Evolutionary conservation across 257 asterid genomes (phyloP).

Genomic region (Nicotiana sylvestris): DNA sequence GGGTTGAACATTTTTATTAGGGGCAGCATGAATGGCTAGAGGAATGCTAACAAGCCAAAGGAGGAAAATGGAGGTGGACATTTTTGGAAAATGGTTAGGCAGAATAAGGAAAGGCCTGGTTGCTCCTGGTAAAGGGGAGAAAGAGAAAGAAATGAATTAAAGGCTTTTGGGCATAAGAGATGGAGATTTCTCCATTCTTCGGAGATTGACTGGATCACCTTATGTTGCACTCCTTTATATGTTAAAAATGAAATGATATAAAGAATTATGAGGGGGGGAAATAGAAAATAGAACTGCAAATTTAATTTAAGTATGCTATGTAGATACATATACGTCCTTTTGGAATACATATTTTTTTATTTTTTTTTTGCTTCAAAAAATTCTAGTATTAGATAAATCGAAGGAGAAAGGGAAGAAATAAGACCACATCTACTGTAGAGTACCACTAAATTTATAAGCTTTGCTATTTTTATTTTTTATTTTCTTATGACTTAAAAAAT

Average conservation of each 20-base stretch:
- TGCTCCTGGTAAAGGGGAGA: slow-evolving; percentile 12
- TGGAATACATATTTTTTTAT: too few relatives aligned
- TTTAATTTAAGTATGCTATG: not conserved
- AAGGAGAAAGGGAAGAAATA: too few relatives aligned
- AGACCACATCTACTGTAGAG: too few relatives aligned
- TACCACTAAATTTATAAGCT: too few relatives aligned
- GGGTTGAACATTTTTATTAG: slow-evolving; percentile 19
- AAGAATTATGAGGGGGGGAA: not conserved
- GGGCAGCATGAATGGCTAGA: slow-evolving; percentile 46
- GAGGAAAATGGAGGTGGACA: slow-evolving; percentile 78
- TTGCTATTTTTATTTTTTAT: too few relatives aligned
- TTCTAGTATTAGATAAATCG: too few relatives aligned
- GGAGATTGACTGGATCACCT: slow-evolving; percentile 9
- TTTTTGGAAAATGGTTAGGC: slow-evolving; percentile 28
- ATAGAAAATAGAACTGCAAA: not conserved
- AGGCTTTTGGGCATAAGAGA: slow-evolving; percentile 16
- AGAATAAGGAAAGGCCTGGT: slow-evolving; percentile 17
- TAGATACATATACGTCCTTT: too few relatives aligned
- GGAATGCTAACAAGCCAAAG: slow-evolving; percentile 74
- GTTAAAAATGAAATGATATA: not conserved
- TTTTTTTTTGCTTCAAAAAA: too few relatives aligned
- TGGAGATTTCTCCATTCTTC: not conserved
- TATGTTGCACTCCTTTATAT: not conserved
- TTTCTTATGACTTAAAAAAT: too few relatives aligned
- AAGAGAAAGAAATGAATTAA: slow-evolving; percentile 10